A percentile compares a stretch with the other conserved stretches of the same genome.
These are phyloP conservation scores for Anthracocystis walkeri DNA, from an alignment of 1,284 basidiomycete species.

Conservation along the genomic window DNA sequence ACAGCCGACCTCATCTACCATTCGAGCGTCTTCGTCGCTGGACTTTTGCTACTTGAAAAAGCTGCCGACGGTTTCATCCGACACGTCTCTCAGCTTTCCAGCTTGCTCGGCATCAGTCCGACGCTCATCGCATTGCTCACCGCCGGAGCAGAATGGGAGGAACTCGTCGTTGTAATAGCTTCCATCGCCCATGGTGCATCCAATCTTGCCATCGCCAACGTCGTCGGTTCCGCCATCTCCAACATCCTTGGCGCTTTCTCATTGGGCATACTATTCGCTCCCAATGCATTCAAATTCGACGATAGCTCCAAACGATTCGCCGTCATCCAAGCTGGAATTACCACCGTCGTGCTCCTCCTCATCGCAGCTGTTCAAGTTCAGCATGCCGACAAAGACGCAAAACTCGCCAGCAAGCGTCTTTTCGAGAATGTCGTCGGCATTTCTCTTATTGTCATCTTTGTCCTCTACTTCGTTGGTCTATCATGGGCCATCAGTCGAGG, in stretches of 20 bases:
- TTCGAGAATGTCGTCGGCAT: slow-evolving; percentile 50
- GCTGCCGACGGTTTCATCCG: slow-evolving; percentile 42
- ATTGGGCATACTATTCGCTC: slow-evolving; percentile 37
- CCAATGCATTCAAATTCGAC: slow-evolving; percentile 33
- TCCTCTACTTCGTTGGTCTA: slow-evolving; percentile 45
- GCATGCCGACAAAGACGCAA: slow-evolving; percentile 34
- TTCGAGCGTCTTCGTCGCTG: slow-evolving; percentile 38
- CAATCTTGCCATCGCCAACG: slow-evolving; percentile 56
- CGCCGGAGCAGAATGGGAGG: slow-evolving; percentile 57
- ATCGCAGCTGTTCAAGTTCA: slow-evolving; percentile 34
- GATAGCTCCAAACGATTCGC: slow-evolving; percentile 38
- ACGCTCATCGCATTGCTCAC: slow-evolving; percentile 49
- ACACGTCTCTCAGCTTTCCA: slow-evolving; percentile 38
- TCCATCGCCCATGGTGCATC: slow-evolving; percentile 41
- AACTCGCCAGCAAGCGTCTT: slow-evolving; percentile 26
- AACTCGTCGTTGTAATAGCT: slow-evolving; percentile 44
- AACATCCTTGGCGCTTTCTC: slow-evolving; percentile 59
- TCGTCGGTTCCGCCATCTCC: slow-evolving; percentile 61
- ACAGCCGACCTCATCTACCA: slow-evolving; percentile 26
- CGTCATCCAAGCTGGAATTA: slow-evolving; percentile 43
- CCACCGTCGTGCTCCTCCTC: slow-evolving; percentile 34
- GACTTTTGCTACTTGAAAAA: slow-evolving; percentile 30
- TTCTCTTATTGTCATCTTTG: slow-evolving; percentile 33
- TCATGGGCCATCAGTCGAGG: slow-evolving; percentile 48
- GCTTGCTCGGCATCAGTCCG: slow-evolving; percentile 32